phyloP scores from a whole-genome alignment of 371 early-diverging fungal species.

The Mucor ambiguus region DNA sequence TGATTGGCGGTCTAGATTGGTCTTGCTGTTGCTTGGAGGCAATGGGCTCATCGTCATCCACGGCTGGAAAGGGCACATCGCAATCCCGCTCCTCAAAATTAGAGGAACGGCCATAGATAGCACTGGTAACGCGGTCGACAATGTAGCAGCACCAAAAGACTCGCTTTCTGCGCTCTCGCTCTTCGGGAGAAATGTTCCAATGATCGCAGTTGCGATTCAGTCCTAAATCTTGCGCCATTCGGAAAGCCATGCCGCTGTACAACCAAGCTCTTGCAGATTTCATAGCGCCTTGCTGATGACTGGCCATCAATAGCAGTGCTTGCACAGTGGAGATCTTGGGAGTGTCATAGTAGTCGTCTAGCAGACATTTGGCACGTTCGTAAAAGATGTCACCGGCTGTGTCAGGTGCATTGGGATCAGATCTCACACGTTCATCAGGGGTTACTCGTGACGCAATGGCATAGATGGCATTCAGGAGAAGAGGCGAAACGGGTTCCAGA shows the following conservation, averaged over 20 bases:
- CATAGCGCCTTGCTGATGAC: slow-evolving; percentile 58
- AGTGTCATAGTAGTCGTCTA: slow-evolving; percentile 60
- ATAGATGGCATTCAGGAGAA: slow-evolving; percentile 55
- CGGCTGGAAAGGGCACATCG: slow-evolving; percentile 50
- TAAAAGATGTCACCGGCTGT: slow-evolving; percentile 52
- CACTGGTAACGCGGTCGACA: slow-evolving; percentile 46
- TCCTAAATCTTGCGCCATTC: slow-evolving; percentile 55
- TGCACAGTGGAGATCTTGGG: slow-evolving; percentile 64
- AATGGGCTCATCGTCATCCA: slow-evolving; percentile 45
- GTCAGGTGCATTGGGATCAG: slow-evolving; percentile 36
- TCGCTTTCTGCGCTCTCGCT: slow-evolving; percentile 47
- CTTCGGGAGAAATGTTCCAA: slow-evolving; percentile 46
- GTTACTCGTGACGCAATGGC: slow-evolving; percentile 51
- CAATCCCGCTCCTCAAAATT: slow-evolving; percentile 51
- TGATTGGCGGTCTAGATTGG: slow-evolving; percentile 23
- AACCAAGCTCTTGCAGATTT: slow-evolving; percentile 49
- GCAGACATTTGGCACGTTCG: slow-evolving; percentile 45
- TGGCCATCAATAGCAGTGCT: slow-evolving; percentile 54
- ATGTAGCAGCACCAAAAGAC: slow-evolving; percentile 57
- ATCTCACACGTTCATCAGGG: slow-evolving; percentile 41
- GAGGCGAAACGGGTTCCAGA: slow-evolving; percentile 39
- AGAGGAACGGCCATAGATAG: slow-evolving; percentile 44
- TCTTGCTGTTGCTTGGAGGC: slow-evolving; percentile 2
- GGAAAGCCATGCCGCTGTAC: slow-evolving; percentile 55
- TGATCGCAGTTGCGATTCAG: slow-evolving; percentile 49